Percentiles rank a stretch among this genome's conserved stretches.
These are phyloP conservation scores for Neophaeococcomyces aloes DNA, from an alignment of 2,329 filamentous ascomycete species.

Conservation along the genomic window DNA sequence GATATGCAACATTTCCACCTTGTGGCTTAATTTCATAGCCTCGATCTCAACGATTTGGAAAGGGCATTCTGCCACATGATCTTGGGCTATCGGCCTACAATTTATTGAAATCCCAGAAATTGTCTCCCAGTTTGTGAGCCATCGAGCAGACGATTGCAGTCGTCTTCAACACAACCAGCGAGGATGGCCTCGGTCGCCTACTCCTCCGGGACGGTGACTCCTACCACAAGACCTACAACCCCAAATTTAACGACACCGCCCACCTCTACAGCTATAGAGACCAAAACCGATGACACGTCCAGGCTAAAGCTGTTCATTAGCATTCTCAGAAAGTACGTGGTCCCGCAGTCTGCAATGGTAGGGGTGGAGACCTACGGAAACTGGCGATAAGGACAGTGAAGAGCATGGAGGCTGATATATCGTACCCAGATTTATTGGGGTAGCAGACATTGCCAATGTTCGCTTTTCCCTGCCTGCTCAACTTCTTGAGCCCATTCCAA, in stretches of 20 bases:
- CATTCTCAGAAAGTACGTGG: conserved; percentile 72
- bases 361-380: conserved; percentile 1
- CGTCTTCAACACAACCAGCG: background rate
- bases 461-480: conserved; percentile 94
- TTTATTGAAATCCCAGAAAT: too few relatives aligned
- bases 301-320: conserved; percentile 82
- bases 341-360: background rate
- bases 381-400: background rate
- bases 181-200: conserved; percentile 8
- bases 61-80: too few relatives aligned
- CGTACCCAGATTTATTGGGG: conserved; percentile 71
- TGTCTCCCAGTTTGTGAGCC: too few relatives aligned
- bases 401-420: conserved; percentile 11
- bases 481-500: conserved; percentile 88
- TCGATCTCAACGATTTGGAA: too few relatives aligned
- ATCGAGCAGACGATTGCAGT: background rate
- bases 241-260: conserved; percentile 25
- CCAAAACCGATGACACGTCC: conserved; percentile 67
- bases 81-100: too few relatives aligned
- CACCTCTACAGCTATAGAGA: conserved; percentile 26
- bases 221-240: conserved; percentile 12
- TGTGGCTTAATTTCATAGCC: too few relatives aligned
- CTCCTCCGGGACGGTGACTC: conserved; percentile 1
- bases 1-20: too few relatives aligned
- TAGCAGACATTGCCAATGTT: conserved; percentile 87